Percentiles rank a stretch among this genome's conserved stretches.
phyloP scores from a whole-genome alignment of 1,139 yeast genomes.

The Sugiyamaella xylanicola region DNA sequence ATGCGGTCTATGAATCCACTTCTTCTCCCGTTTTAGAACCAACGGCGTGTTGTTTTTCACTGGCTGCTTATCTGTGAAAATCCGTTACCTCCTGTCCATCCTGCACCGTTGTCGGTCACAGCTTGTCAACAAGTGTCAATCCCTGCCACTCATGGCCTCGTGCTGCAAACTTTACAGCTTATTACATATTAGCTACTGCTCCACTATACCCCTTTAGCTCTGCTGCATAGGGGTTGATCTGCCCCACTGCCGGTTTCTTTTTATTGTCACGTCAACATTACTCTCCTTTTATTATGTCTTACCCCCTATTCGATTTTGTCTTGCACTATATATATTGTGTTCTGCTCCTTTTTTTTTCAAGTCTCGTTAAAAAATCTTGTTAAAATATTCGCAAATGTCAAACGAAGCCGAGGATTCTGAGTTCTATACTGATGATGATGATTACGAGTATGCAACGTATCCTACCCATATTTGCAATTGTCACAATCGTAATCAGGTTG shows the following conservation, averaged over 20 bases:
- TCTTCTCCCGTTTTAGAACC: no score
- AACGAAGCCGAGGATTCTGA: not conserved
- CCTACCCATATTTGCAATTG: not conserved
- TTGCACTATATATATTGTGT: not conserved
- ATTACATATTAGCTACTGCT: constrained; percentile 1
- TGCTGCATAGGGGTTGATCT: not conserved
- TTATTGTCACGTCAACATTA: not conserved
- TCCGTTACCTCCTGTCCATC: no score
- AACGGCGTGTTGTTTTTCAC: not conserved
- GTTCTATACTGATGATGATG: not conserved
- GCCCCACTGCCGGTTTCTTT: not conserved
- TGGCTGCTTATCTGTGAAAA: not conserved
- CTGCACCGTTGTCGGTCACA: not conserved
- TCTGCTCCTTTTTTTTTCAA: not conserved
- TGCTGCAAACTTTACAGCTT: not conserved
- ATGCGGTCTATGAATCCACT: no score
- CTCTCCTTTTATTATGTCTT: not conserved
- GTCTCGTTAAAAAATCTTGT: not conserved
- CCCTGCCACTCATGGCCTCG: not conserved
- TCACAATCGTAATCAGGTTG: not conserved
- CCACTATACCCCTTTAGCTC: not conserved
- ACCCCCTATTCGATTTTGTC: not conserved
- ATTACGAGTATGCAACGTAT: not conserved
- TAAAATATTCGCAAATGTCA: no score
- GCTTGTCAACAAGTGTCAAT: not conserved